Evolutionary conservation across 2,329 filamentous ascomycete genomes (phyloP), one percentile per base, ranked within the genome.

Genomic region (Paraphoma sp.): DNA sequence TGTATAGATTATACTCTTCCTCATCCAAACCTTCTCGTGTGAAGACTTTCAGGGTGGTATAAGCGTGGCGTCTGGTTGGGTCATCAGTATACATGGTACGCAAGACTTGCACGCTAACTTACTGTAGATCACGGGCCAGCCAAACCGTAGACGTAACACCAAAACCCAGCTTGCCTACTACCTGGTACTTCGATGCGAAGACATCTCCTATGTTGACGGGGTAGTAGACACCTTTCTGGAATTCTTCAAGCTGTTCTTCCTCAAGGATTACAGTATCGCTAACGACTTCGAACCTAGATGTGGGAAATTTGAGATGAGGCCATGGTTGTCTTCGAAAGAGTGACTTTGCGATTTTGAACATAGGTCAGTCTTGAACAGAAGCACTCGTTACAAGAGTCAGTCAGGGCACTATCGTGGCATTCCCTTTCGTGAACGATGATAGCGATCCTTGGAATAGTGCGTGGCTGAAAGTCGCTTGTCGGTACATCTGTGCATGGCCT

Each of bases 131-230:
- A 46, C 54, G 57, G 18, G 56, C 59, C 40, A 62, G 48, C 59
- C 62, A 64, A 17, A 64, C 56, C 9, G 53, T 62, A 40, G 54
- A 38, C 46, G 42, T 42, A n/a, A 48, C 36, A 16, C 54, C 54
- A 16, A 51, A 61, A n/a, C 58, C 55, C n/a, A 63, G 55, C 42
- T 64, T 62, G 45, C 57, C 60, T 45, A 62, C 61, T 42, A 62
- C 56, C 47, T 62, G 54, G 47, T 64, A 62, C 33, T 56, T 55
- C 3, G 54, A 57, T 16, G 38, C 51, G 31, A 64, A 54, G 8
- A 59, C 47, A 29, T 59, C 59, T 48, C 59, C 57, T 43, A 64
- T 60, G 33, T 56, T 53, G 28, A 60, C 62, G 16, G 59, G 53
- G 17, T 51, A 64, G 52, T 54, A 58, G 29, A 51, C 1, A 1